Base-by-base conservation (phyloP, 768 basidiomycete species). In the Nidularia pulvinata region DNA sequence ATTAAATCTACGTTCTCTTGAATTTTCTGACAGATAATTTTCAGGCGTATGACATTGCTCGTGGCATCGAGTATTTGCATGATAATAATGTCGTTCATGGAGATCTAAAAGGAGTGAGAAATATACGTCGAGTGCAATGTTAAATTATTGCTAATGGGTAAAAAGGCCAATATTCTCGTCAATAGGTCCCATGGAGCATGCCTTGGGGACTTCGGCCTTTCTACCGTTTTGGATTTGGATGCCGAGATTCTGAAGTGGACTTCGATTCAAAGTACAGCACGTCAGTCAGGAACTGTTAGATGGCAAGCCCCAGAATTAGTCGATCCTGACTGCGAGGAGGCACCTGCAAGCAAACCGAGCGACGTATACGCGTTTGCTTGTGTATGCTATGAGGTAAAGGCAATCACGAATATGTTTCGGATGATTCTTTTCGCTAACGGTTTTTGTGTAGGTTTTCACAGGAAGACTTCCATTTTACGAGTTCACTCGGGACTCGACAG, bases 381-480 rank as follows among this genome's bases (percentile, higher is more conserved):
- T 35, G 53, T 54, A 7, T 50, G 49, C 22, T 50, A 39, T 49
- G 53, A 43, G 37, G 47, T 49, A 51, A 6, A 34, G 14, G 4
- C 7, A 7, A 9, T 16, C 7, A 7, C n/a, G 30, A 47, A 14
- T 13, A 45, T 22, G 47, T 34, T 14, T 34, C 22, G 22, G 7
- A 22, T 46, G 22, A 7, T 25, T 46, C 9, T 7, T 46, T 33
- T 13, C 19, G 10, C 14, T 45, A 69, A 46, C 65, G 56, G n/a
- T n/a, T n/a, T n/a, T n/a, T 39, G 9, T 10, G 22, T 46, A 61
- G 62, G 54, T 64, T 11, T 58, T 59, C 25, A 61, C 62, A 1
- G 62, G 57, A 16, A 54, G 55, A 5, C 46, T 65, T 10, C 65
- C 65, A 5, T 67, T 65, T 49, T 53, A 52, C 42, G 57, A 65